These are phyloP conservation scores for Ogataea methanolica DNA, from an alignment of 805 yeast genomes.

Conservation along the genomic window DNA sequence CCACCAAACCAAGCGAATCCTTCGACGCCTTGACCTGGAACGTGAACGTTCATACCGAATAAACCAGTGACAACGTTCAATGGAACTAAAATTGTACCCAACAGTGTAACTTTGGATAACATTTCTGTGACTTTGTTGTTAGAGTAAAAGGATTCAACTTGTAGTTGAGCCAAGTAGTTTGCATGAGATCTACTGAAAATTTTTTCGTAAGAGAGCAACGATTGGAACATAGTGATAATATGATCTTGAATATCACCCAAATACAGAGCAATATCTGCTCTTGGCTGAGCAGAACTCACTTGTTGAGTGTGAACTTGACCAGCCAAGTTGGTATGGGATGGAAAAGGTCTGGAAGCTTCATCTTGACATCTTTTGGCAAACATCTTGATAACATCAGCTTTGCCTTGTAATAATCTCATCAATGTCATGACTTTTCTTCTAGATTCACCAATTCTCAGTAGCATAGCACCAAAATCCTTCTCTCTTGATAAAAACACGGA, in stretches of 20 bases:
- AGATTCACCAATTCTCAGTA: constrained; percentile 80
- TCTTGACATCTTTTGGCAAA: constrained; percentile 94
- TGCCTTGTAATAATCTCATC: constrained; percentile 84
- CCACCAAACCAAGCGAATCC: constrained; percentile 50
- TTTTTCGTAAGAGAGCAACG: constrained; percentile 84
- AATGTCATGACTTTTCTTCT: constrained; percentile 89
- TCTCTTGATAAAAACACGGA: constrained; percentile 79
- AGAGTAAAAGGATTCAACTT: constrained; percentile 85
- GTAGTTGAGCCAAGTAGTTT: constrained; percentile 88
- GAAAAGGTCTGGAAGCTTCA: constrained; percentile 33
- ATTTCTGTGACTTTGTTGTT: constrained; percentile 82
- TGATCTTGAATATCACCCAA: constrained; percentile 98
- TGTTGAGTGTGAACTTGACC: constrained; percentile 2
- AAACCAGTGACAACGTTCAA: constrained; percentile 85
- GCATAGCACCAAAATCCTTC: constrained; percentile 69
- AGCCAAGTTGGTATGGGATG: constrained; percentile 13
- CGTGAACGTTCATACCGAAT: constrained; percentile 91
- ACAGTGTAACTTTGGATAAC: constrained; percentile 80
- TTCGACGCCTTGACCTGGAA: constrained; percentile 61
- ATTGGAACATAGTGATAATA: constrained; percentile 92
- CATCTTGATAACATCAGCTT: constrained; percentile 95
- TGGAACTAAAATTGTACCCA: constrained; percentile 89
- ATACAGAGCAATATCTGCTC: constrained; percentile 88
- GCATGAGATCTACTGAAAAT: constrained; percentile 89
- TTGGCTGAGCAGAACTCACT: constrained; percentile 47